Evolutionary conservation across 345 rosid genomes (phyloP).

Genomic region (Luvunga scandens): DNA sequence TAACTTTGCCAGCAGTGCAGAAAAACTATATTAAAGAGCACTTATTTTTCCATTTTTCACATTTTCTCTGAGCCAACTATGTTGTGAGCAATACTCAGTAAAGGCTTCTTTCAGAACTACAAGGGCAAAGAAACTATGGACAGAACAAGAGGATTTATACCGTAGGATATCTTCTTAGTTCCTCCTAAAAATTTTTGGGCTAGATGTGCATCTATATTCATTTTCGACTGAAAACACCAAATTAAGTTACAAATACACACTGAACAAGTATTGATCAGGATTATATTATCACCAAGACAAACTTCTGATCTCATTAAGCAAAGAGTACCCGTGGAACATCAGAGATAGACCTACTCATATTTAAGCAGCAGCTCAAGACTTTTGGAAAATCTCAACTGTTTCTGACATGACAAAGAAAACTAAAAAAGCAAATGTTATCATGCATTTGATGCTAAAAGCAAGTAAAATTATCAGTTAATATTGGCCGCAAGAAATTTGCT

Average conservation of each 20-base stretch:
- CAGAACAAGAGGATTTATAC: neutral
- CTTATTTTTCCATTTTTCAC: too few species aligned
- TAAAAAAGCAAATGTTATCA: neutral
- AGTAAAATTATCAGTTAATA: neutral
- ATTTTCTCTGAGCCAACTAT: too few species aligned
- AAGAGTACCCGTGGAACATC: neutral
- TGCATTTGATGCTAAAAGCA: neutral
- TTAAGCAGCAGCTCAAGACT: neutral
- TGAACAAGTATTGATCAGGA: neutral
- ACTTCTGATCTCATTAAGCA: neutral
- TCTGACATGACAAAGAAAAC: neutral
- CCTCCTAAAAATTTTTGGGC: neutral
- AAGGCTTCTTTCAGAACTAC: too few species aligned
- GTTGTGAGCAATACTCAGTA: too few species aligned
- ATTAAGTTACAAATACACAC: neutral
- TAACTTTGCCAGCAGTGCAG: neutral
- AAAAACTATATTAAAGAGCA: neutral
- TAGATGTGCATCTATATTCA: neutral
- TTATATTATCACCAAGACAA: neutral
- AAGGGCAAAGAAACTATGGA: neutral
- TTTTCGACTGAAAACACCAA: neutral
- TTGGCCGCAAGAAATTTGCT: neutral
- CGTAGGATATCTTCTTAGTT: neutral
- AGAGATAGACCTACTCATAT: neutral
- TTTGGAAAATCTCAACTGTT: neutral